Evolutionary conservation across 2,329 filamentous ascomycete species (phyloP), one percentile per base, ranked within the genome.

Genomic region (Curvularia spicifera): DNA sequence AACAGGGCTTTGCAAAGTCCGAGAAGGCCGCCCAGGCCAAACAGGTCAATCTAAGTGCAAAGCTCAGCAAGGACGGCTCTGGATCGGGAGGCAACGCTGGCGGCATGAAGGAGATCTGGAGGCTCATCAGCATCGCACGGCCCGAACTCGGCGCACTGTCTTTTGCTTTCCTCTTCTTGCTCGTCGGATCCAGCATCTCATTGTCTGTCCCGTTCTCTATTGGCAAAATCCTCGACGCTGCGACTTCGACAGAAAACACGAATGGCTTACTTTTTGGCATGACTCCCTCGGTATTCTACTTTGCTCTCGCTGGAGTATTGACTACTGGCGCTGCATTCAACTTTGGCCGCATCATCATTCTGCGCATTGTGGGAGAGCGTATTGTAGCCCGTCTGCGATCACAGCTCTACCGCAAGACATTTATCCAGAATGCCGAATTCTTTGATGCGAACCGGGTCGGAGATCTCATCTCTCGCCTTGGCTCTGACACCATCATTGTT

Each of bases 181-280:
- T 99, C 57, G 84, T 97, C 61, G 97, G 94, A 15, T 98, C 94
- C 4, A 85, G 88, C 51, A 93, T 99, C 67, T 96, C 93, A 56
- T 96, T 99, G 90, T 93, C 92, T 2, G 91, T 99, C 59, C 95
- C 95, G 1, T 97, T 97, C 74, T 96, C 93, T 0, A 96, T 99
- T 65, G 95, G 95, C 56, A 94, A 93, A 74, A 96, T 99, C 61
- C 82, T 99, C 75, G 95, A 99, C 78, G 86, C 95, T 52, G 92
- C 94, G 8, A 96, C 93, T 9, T 90, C 93, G 70, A 83, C 86
- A 40, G 81, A 86, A 8, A 81, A 83, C 20, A 87, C 76, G 26
- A 71, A 90, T 51, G 89, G 81, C 35, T 86, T 86, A 54, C 82
- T 98, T 12, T 95, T 98, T 73, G 95, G 95, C 20, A 79, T 98